These are phyloP conservation scores for Geranium incanum DNA, from an alignment of 441 rosid genomes.

Conservation along the genomic window DNA sequence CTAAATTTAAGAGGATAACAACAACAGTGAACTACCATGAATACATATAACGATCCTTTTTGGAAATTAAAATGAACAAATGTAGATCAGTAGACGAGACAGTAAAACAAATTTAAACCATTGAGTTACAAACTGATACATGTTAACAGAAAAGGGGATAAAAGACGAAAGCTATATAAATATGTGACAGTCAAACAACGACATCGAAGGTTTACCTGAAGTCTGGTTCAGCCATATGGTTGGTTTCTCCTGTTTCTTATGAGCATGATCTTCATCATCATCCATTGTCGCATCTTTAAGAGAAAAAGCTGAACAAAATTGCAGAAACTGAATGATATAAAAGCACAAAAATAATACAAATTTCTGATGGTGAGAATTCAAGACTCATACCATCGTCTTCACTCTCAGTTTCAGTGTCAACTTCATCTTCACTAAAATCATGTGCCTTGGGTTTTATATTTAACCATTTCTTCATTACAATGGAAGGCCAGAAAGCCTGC, in stretches of 20 bases:
- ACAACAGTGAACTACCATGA: no score
- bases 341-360: background rate
- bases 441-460: conserved; percentile 69
- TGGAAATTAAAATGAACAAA: no score
- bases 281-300: conserved; percentile 44
- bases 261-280: conserved; percentile 27
- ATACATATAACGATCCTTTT: no score
- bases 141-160: background rate
- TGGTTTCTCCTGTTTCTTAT: conserved; percentile 25
- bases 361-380: background rate
- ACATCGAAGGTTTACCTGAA: conserved; percentile 44
- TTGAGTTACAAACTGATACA: no score
- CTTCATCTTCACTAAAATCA: conserved; percentile 95
- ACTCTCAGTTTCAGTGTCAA: conserved; percentile 80
- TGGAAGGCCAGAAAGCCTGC: conserved; percentile 93
- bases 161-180: no score
- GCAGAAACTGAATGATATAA: conserved; percentile 21
- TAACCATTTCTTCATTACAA: conserved; percentile 96
- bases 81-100: no score
- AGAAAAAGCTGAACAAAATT: conserved; percentile 42
- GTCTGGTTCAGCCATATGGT: conserved; percentile 32
- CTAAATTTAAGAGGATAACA: no score
- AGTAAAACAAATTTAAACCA: no score
- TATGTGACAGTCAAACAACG: background rate
- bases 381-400: conserved; percentile 73